Evolutionary conservation across 192 early-diverging fungal genomes (phyloP).

Genomic region (Phlyctochytrium planicorne): DNA sequence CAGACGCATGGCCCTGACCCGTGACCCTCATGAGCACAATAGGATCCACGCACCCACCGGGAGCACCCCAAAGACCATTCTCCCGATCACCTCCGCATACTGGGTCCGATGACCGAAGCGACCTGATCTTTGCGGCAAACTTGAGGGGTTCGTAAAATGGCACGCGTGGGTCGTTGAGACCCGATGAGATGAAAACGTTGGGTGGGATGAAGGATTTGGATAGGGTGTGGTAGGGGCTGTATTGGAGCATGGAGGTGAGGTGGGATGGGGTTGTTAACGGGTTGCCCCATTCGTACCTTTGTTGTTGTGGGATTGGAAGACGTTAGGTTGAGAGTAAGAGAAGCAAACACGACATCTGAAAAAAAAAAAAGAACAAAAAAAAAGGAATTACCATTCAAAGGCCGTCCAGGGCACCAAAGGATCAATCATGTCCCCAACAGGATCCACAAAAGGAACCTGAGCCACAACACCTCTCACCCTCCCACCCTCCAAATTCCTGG

Average conservation of each 20-base stretch:
- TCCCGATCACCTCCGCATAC: too few species aligned
- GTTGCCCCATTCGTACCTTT: conserved; percentile 45
- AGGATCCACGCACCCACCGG: too few species aligned
- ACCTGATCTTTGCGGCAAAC: conserved; percentile 76
- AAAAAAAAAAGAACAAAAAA: too few species aligned
- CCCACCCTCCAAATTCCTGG: too few species aligned
- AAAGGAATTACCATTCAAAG: conserved; percentile 33
- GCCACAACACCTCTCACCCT: conserved; percentile 37
- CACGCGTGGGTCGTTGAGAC: conserved; percentile 79
- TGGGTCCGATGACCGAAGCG: background rate
- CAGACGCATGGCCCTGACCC: conserved; percentile 13
- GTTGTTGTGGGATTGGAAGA: background rate
- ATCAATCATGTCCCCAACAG: conserved; percentile 42
- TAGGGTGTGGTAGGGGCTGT: conserved; percentile 40
- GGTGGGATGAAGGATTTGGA: conserved; percentile 13
- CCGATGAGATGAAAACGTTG: conserved; percentile 43
- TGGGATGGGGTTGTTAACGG: conserved; percentile 26
- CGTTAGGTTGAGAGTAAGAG: background rate
- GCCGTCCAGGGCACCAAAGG: conserved; percentile 41
- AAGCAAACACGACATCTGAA: background rate
- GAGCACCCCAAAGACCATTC: too few species aligned
- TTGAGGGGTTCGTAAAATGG: conserved; percentile 84
- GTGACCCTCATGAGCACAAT: conserved; percentile 18
- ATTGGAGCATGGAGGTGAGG: conserved; percentile 38
- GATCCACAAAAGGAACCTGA: conserved; percentile 49